Conservation (phyloP, 2,329 filamentous ascomycete species). For the Fusarium sp. region DNA sequence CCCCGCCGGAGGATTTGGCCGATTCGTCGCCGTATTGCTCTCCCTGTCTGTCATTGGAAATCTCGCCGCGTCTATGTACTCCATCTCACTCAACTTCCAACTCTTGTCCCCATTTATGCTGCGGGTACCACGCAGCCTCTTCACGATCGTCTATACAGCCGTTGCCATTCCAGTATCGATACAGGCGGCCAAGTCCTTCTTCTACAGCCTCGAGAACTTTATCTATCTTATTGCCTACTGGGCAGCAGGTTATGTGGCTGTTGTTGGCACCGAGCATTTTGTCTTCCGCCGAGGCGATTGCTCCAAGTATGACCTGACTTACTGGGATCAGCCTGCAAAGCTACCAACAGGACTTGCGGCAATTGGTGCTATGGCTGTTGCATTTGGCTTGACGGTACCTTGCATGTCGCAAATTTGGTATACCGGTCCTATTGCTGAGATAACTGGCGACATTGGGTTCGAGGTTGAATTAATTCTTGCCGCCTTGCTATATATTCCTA, state of each 20-base stretch:
- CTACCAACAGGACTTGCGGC: neutral
- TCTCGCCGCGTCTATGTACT: neutral
- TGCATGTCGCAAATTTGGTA: slow-evolving; percentile 4
- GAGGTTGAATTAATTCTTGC: neutral
- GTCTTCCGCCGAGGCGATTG: neutral
- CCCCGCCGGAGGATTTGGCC: neutral
- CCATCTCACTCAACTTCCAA: neutral
- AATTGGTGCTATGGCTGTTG: neutral
- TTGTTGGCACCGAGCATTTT: neutral
- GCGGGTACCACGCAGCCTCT: neutral
- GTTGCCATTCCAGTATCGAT: neutral
- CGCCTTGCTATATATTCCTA: neutral
- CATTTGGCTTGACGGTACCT: neutral
- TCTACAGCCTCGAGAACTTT: neutral
- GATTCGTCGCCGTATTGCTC: neutral
- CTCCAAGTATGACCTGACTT: neutral
- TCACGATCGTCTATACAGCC: neutral
- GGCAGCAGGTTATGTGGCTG: neutral
- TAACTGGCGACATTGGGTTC: neutral
- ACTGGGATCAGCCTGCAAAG: neutral
- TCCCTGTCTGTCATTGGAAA: neutral
- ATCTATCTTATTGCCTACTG: slow-evolving; percentile 2
- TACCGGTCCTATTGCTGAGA: neutral
- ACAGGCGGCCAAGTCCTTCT: neutral
- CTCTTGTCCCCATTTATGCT: neutral